These are phyloP conservation scores for Boletellus sp. DNA, from an alignment of 1,284 basidiomycete genomes.

Conservation along the genomic window DNA sequence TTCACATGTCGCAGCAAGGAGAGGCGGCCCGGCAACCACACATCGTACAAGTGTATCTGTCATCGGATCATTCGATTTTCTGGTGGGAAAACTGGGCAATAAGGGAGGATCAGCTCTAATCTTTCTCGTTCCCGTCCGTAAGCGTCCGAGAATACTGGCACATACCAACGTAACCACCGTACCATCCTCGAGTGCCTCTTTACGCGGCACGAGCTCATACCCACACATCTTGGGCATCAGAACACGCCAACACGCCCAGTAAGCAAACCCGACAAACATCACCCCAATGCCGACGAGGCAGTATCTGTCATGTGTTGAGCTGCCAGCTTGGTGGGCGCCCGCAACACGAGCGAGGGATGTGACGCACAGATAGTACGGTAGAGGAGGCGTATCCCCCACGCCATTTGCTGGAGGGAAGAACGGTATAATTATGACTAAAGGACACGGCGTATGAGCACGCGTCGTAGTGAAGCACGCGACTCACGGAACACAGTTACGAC, in stretches of 20 bases:
- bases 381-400: slow-evolving; percentile 55
- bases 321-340: neutral
- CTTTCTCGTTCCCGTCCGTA: neutral
- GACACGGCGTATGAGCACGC: neutral
- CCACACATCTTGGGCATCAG: slow-evolving; percentile 47
- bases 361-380: slow-evolving; percentile 55
- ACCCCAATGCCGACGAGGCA: slow-evolving; percentile 54
- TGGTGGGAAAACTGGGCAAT: slow-evolving; percentile 19
- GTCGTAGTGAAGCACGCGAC: slow-evolving; percentile 6
- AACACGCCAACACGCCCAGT: slow-evolving; percentile 55
- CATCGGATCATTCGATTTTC: slow-evolving; percentile 19
- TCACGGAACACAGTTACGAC: slow-evolving; percentile 49
- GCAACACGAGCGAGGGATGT: neutral
- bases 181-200: slow-evolving; percentile 50
- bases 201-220: slow-evolving; percentile 46
- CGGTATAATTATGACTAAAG: slow-evolving; percentile 16
- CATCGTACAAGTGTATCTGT: too few species aligned
- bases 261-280: slow-evolving; percentile 44
- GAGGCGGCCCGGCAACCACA: too few species aligned
- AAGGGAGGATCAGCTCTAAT: neutral
- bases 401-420: slow-evolving; percentile 38
- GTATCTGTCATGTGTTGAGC: slow-evolving; percentile 36
- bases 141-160: slow-evolving; percentile 2
- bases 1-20: too few species aligned
- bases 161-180: slow-evolving; percentile 54